phyloP scores from a whole-genome alignment of 2,329 filamentous ascomycete genomes.

The Penicillium sp. region DNA sequence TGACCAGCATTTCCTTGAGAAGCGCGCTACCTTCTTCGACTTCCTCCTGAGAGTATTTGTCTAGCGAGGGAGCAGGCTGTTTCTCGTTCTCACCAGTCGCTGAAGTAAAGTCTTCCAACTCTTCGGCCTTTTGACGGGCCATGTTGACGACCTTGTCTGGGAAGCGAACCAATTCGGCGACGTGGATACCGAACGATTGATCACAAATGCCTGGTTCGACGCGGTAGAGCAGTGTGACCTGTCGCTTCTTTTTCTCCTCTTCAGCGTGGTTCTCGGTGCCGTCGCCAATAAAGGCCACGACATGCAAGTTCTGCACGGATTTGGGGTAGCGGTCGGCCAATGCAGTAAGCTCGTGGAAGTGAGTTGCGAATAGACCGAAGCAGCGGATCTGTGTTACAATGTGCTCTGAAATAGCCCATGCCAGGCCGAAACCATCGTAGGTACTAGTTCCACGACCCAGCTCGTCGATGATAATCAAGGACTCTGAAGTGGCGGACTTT shows the following conservation, averaged over 20 bases:
- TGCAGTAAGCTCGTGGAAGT: constrained; percentile 96
- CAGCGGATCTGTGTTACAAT: constrained; percentile 93
- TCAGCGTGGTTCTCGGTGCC: constrained; percentile 44
- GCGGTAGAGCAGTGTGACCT: constrained; percentile 95
- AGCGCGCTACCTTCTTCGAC: constrained; percentile 82
- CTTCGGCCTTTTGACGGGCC: constrained; percentile 98
- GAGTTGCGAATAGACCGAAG: constrained; percentile 91
- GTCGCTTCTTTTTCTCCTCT: constrained; percentile 57
- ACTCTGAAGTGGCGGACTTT: constrained; percentile 91
- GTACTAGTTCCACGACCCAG: constrained; percentile 94
- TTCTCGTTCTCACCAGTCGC: constrained; percentile 28
- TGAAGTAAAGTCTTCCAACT: constrained; percentile 80
- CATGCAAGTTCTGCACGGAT: constrained; percentile 88
- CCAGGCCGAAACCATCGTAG: constrained; percentile 97
- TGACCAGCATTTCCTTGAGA: constrained; percentile 74
- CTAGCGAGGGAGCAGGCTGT: constrained; percentile 33
- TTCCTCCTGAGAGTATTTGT: constrained; percentile 69
- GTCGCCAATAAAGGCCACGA: constrained; percentile 82
- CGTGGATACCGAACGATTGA: constrained; percentile 97
- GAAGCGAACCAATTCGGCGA: constrained; percentile 93
- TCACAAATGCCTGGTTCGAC: constrained; percentile 94
- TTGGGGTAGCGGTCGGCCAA: constrained; percentile 73
- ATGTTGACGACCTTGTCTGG: constrained; percentile 96
- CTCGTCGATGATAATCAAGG: constrained; percentile 97
- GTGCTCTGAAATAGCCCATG: constrained; percentile 97